Evolutionary conservation across 805 yeast genomes (phyloP), one percentile per base, ranked within the genome.

Genomic region (Pichia membranifaciens): DNA sequence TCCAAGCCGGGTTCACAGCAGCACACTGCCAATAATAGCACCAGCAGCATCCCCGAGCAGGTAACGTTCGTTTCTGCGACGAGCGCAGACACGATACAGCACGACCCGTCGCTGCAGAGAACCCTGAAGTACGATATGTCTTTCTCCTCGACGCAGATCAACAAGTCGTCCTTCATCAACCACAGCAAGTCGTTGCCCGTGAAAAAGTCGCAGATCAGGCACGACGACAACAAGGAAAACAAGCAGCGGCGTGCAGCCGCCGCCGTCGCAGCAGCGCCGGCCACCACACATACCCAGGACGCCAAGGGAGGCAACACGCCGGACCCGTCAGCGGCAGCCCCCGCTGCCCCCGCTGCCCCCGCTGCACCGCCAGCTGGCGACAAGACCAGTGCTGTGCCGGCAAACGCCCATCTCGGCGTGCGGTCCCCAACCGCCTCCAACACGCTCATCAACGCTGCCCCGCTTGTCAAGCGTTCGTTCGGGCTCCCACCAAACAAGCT

Each of bases 161-260:
- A 71, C 52, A 75, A 79, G 46, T 81, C 84, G 1, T 42, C 49
- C 8, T 53, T 55, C 0, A 69, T 83, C 13, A 89, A 85, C 60
- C 91, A 83, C 40, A 71, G 74, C 1, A 80, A 76, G 48, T 84
- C 90, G 0, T 76, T 79, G 3, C 89, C 85, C 2, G 69, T 84
- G 2, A 77, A 76, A 49, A 66, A 81, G 48, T 35, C 68, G 2
- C 51, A 57, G 16, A 53, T 56, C 1, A 32, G 42, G 17, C 20
- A 16, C 8, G 39, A 48, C 1, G 59, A 44, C 10, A 37, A 47
- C 16, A 47, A 44, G 28, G 45, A 45, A 39, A 39, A 43, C 22
- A 39, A 40, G 20, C n/a, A n/a, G n/a, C n/a, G n/a, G n/a, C n/a
- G n/a, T n/a, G n/a, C n/a, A n/a, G n/a, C n/a, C n/a, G n/a, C n/a